Conservation (phyloP, 257 asterid genomes). For the Solanum pennellii region DNA sequence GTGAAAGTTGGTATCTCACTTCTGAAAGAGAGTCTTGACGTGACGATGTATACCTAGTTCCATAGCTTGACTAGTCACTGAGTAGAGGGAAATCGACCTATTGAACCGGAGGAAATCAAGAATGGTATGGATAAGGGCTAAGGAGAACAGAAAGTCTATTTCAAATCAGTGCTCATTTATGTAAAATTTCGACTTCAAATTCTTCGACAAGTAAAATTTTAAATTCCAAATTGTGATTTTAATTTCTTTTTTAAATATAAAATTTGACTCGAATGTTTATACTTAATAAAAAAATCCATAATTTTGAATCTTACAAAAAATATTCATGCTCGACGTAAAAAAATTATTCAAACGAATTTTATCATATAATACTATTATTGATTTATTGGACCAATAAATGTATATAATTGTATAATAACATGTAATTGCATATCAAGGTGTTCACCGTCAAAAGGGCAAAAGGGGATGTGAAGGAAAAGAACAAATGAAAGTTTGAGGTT, state of each 20-base stretch:
- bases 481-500: neutral
- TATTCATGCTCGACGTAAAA: neutral
- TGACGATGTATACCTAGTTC: neutral
- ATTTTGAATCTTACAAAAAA: no score
- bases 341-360: no score
- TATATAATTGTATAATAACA: no score
- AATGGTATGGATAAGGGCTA: no score
- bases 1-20: neutral
- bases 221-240: no score
- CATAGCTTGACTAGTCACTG: neutral
- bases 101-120: rapidly evolving
- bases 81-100: neutral
- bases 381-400: no score
- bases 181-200: neutral
- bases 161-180: no score
- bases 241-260: no score
- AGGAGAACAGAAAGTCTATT: no score
- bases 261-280: no score
- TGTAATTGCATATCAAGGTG: neutral
- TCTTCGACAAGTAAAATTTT: neutral
- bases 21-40: neutral
- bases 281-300: no score
- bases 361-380: no score
- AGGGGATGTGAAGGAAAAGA: neutral
- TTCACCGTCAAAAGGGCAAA: neutral